Base-by-base conservation (phyloP, 495 filamentous ascomycete genomes). In the Penicillium verhagenii region DNA sequence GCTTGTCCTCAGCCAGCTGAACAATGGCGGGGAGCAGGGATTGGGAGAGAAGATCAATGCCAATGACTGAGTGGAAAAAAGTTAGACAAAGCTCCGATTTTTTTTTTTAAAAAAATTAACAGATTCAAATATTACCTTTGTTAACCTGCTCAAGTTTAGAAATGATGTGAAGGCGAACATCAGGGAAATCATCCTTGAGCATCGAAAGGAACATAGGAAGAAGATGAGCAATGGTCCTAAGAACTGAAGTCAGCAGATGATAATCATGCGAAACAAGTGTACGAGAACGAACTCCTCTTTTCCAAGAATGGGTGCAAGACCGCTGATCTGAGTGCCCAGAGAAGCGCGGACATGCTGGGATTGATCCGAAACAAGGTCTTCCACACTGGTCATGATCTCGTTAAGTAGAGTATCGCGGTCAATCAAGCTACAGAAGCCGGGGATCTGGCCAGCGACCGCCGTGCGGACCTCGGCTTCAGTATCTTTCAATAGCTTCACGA, bases 151-250 rank as follows among this genome's bases (percentile, higher is more conserved):
- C 94, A 45, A 98, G 82, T 74, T 97, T 98, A 3, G 93, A 97
- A 66, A 98, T 98, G 67, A 98, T 98, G 73, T 97, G 95, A 35
- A 98, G 81, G 37, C 94, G 87, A 49, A 98, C 94, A 67, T 97
- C 95, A 28, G 94, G 94, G 73, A 96, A 97, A 64, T 98, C 94
- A 68, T 98, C 94, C 76, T 98, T 98, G 46, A 98, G 86, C 94
- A 98, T 98, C 67, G 95, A 90, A 33, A 97, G 80, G 74, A 98
- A 98, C 95, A 98, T 98, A 33, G 94, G 94, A 37, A 98, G 84
- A 54, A 98, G 88, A 64, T 97, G 94, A 52, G 92, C 83, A 57
- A 96, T 97, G 33, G 94, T 98, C 70, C 90, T 95, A 54, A 47
- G 14, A 6, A 31, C n/a, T 28, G 49, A 31, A 10, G 19, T 54